A percentile compares a stretch with the other conserved stretches of the same genome.
These are phyloP conservation scores for Lunularia cruciata DNA, from an alignment of 225 moss, liverwort and hornwort genomes.

Conservation along the genomic window DNA sequence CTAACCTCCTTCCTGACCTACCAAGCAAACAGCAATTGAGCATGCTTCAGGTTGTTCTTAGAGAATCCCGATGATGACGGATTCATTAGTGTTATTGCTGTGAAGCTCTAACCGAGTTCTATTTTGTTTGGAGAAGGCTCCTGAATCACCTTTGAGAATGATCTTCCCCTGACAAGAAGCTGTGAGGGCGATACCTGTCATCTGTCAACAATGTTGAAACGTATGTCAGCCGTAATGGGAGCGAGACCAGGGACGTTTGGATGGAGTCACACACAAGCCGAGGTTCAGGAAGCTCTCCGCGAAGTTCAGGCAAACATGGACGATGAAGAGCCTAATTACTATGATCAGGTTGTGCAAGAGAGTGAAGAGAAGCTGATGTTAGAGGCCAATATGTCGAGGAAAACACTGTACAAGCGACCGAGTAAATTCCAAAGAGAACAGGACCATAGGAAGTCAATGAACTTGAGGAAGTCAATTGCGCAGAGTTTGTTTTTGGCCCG, in stretches of 20 bases:
- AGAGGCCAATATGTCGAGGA: background rate
- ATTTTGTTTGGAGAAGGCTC: background rate
- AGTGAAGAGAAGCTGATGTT: conserved; percentile 3
- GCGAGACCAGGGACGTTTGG: background rate
- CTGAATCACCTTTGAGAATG: no score
- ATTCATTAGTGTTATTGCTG: no score
- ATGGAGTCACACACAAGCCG: background rate
- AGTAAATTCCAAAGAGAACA: background rate
- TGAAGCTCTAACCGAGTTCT: no score
- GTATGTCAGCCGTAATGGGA: background rate
- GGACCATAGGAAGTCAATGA: background rate
- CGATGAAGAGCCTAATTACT: conserved; percentile 2
- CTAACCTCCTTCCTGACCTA: no score
- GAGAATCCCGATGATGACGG: no score
- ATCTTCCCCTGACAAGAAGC: no score
- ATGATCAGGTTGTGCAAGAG: background rate
- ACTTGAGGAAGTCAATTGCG: background rate
- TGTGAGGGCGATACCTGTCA: no score
- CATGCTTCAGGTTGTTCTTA: no score
- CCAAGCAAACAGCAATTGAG: no score
- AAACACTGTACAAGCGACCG: background rate
- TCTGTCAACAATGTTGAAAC: no score
- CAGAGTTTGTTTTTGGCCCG: background rate
- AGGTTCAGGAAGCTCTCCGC: background rate
- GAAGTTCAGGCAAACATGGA: background rate